Conservation (phyloP, 345 rosid species). For the Noccaea caerulescens region DNA sequence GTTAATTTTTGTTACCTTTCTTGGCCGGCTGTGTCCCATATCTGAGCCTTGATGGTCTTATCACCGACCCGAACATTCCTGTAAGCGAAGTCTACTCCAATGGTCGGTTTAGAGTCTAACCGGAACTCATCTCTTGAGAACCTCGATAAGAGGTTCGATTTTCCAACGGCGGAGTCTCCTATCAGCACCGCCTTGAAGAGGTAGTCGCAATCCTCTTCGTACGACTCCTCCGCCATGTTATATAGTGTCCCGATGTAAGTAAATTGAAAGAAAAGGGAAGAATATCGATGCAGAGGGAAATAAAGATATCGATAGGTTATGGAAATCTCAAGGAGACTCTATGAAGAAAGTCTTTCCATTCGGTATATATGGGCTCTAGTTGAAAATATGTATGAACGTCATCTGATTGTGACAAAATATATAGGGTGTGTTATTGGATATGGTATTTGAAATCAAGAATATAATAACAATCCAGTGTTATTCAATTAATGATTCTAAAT, state of each 20-base stretch:
- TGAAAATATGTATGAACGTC: constrained; percentile 11
- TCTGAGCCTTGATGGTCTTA: constrained; percentile 82
- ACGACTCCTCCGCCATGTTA: constrained; percentile 56
- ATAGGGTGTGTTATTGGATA: no score
- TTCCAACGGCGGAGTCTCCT: constrained; percentile 87
- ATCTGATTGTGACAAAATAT: constrained; percentile 29
- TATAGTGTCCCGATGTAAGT: not conserved
- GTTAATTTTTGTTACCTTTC: constrained; percentile 61
- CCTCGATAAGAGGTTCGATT: constrained; percentile 83
- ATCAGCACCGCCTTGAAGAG: constrained; percentile 81
- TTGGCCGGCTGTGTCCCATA: constrained; percentile 96
- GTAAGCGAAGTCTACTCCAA: constrained; percentile 89
- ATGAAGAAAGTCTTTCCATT: constrained; percentile 16
- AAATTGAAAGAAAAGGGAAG: not conserved
- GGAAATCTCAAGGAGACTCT: not conserved
- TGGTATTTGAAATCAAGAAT: no score
- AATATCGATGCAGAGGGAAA: not conserved
- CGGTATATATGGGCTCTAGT: constrained; percentile 21
- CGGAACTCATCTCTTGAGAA: constrained; percentile 75
- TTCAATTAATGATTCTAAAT: no score
- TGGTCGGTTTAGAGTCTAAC: constrained; percentile 87
- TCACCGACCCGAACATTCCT: constrained; percentile 64
- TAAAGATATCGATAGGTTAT: not conserved
- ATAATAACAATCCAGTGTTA: no score
- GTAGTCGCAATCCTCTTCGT: constrained; percentile 87